Percentiles rank a stretch among this genome's conserved stretches.
Evolutionary conservation across 208 protist species (phyloP).

Genomic region (Leishmania martiniquensis): DNA sequence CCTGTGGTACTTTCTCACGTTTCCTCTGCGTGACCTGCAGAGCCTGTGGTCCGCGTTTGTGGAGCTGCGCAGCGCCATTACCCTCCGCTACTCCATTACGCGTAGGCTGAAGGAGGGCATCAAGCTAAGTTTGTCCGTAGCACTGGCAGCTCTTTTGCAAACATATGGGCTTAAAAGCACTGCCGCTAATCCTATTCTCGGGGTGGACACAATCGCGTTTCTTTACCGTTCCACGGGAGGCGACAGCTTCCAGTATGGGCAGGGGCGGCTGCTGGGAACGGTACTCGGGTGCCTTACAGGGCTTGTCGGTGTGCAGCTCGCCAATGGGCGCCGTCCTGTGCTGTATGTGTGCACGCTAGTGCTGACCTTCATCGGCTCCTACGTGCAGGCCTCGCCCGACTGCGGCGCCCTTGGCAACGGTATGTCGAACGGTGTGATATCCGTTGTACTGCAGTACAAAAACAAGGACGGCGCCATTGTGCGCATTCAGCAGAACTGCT

Average conservation of each 20-base stretch:
- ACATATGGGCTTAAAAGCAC: slow-evolving; percentile 69
- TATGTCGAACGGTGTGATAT: slow-evolving; percentile 83
- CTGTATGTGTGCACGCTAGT: slow-evolving; percentile 68
- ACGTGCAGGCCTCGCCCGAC: slow-evolving; percentile 69
- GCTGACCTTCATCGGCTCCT: slow-evolving; percentile 75
- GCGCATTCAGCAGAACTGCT: slow-evolving; percentile 92
- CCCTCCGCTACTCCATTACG: slow-evolving; percentile 59
- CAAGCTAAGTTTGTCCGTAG: slow-evolving; percentile 74
- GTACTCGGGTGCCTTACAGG: slow-evolving; percentile 79
- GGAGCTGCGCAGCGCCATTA: slow-evolving; percentile 43
- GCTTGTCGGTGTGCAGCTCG: slow-evolving; percentile 70
- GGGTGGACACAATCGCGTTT: slow-evolving; percentile 83
- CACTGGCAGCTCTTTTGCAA: slow-evolving; percentile 76
- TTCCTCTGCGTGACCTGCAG: slow-evolving; percentile 61
- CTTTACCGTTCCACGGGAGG: slow-evolving; percentile 79
- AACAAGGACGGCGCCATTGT: slow-evolving; percentile 57
- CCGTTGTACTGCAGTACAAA: slow-evolving; percentile 75
- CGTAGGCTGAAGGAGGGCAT: slow-evolving; percentile 86
- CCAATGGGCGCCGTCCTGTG: slow-evolving; percentile 44
- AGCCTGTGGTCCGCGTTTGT: slow-evolving; percentile 49
- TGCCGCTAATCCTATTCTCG: slow-evolving; percentile 62
- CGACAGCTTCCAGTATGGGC: slow-evolving; percentile 85
- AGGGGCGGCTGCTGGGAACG: slow-evolving; percentile 81
- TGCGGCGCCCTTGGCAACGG: slow-evolving; percentile 73
- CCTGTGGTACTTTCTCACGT: slow-evolving; percentile 53